Conservation (phyloP, 305 asterid genomes). For the Rubia balearica region DNA sequence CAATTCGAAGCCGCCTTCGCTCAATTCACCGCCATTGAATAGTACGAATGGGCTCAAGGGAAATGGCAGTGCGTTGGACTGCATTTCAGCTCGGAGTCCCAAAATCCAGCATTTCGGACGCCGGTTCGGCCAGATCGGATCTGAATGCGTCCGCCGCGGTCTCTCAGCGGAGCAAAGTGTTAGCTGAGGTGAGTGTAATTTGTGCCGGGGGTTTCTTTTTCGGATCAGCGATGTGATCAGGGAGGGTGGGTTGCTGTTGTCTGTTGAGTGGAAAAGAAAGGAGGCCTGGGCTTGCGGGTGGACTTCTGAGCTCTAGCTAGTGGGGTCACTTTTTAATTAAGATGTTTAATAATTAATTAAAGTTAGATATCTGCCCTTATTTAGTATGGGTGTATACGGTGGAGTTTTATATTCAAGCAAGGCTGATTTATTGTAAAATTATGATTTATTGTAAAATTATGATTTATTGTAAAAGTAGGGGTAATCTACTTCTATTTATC, state of each 20-base stretch:
- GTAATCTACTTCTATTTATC: no score
- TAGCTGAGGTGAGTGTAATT: background rate
- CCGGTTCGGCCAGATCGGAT: slow-evolving; percentile 18
- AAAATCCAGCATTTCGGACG: slow-evolving; percentile 20
- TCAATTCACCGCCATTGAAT: slow-evolving; percentile 68
- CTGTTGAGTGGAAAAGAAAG: background rate
- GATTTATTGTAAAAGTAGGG: no score
- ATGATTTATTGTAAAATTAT: no score
- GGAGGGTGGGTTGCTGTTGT: background rate
- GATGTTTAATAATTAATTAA: no score
- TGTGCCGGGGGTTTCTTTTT: background rate
- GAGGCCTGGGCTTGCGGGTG: slow-evolving; percentile 7
- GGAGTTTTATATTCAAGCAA: no score
- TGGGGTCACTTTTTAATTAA: background rate
- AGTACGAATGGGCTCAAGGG: slow-evolving; percentile 68
- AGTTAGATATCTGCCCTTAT: no score
- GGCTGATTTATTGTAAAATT: no score
- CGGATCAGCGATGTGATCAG: slow-evolving; percentile 13
- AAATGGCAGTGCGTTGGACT: slow-evolving; percentile 73
- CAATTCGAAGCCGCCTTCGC: slow-evolving; percentile 80
- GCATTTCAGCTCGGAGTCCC: slow-evolving; percentile 70
- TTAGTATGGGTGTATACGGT: no score
- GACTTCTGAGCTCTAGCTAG: slow-evolving; percentile 5
- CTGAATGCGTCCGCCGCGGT: background rate
- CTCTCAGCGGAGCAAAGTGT: background rate